These are phyloP conservation scores for Salmacisia buchloeana DNA, from an alignment of 1,284 basidiomycete genomes.

Conservation along the genomic window DNA sequence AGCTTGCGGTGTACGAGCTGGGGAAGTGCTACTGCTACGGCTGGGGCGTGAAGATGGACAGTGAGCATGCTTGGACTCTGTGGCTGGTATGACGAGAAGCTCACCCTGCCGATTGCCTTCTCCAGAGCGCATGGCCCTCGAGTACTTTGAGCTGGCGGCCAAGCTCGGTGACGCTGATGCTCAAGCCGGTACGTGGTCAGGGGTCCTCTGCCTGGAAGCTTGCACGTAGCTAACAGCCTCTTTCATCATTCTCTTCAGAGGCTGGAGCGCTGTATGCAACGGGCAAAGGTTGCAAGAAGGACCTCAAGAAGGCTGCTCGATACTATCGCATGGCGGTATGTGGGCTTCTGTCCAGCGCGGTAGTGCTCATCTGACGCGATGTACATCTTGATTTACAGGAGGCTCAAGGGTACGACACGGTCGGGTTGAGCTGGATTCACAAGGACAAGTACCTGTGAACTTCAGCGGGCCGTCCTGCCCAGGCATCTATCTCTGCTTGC, in stretches of 20 bases:
- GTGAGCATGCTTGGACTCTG: slow-evolving; percentile 43
- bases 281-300: slow-evolving; percentile 76
- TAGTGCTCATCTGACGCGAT: too few species aligned
- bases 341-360: slow-evolving; percentile 36
- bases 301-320: slow-evolving; percentile 74
- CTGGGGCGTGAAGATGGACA: slow-evolving; percentile 79
- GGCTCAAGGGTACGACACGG: slow-evolving; percentile 39
- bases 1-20: slow-evolving; percentile 83
- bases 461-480: too few species aligned
- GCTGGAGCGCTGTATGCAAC: slow-evolving; percentile 77
- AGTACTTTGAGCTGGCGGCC: slow-evolving; percentile 75
- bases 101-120: slow-evolving; percentile 15
- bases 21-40: slow-evolving; percentile 87
- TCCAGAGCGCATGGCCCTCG: slow-evolving; percentile 56
- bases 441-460: slow-evolving; percentile 34
- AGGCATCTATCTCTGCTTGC: too few species aligned
- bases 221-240: neutral
- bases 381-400: slow-evolving; percentile 12
- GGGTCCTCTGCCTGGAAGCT: neutral
- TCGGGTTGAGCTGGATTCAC: slow-evolving; percentile 43
- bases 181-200: slow-evolving; percentile 56
- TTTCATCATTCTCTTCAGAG: slow-evolving; percentile 19
- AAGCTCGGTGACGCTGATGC: slow-evolving; percentile 78
- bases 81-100: neutral
- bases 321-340: slow-evolving; percentile 74